phyloP scores from a whole-genome alignment of 73 alveolate genomes.

The Effrenium voratum region DNA sequence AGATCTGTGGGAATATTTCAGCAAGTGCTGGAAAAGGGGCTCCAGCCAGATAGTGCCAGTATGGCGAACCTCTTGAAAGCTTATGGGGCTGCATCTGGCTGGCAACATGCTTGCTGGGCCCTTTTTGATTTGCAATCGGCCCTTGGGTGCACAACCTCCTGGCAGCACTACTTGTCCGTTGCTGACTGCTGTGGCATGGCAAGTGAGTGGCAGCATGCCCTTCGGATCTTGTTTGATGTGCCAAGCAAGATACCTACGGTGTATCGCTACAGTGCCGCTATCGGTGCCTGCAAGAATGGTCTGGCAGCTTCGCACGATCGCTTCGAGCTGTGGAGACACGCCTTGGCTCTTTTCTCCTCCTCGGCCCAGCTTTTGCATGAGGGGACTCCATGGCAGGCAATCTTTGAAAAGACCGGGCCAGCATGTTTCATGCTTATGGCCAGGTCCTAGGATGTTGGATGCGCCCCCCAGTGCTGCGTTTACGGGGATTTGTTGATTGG shows the following conservation, averaged over 20 bases:
- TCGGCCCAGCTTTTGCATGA: background rate
- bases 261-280: slow-evolving; percentile 50
- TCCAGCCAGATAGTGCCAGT: slow-evolving; percentile 29
- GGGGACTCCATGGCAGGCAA: background rate
- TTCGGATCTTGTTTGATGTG: background rate
- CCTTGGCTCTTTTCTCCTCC: slow-evolving; percentile 38
- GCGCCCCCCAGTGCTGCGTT: background rate
- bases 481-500: background rate
- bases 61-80: slow-evolving; percentile 55
- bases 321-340: slow-evolving; percentile 18
- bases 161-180: slow-evolving; percentile 59
- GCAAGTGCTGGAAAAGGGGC: background rate
- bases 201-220: background rate
- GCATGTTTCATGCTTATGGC: too few species aligned
- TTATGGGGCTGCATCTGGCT: background rate
- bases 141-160: background rate
- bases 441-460: background rate
- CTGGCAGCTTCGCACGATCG: background rate
- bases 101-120: slow-evolving; percentile 24
- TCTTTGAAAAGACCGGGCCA: too few species aligned
- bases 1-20: background rate
- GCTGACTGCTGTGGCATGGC: slow-evolving; percentile 8
- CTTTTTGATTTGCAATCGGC: background rate
- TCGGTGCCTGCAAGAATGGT: slow-evolving; percentile 23
- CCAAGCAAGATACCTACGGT: background rate